These are phyloP conservation scores for Marchantia paleacea DNA, from an alignment of 225 moss, liverwort and hornwort genomes.

Conservation along the genomic window DNA sequence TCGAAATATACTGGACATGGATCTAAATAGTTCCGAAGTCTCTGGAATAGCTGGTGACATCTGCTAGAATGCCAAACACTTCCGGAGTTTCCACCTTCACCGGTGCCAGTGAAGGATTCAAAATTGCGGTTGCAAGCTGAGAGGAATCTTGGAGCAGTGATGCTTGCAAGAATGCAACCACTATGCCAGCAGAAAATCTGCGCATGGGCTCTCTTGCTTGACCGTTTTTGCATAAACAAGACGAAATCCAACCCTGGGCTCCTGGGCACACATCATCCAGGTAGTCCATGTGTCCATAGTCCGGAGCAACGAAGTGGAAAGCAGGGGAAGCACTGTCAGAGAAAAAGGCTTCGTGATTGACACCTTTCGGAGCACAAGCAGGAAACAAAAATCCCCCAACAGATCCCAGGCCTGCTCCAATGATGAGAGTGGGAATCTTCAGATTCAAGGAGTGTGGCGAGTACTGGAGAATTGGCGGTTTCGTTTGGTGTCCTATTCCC, in stretches of 20 bases:
- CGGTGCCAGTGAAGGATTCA: slow-evolving; percentile 34
- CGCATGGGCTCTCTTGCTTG: slow-evolving; percentile 66
- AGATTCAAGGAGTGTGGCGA: slow-evolving; percentile 42
- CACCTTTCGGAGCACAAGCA: slow-evolving; percentile 70
- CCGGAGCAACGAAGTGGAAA: slow-evolving; percentile 66
- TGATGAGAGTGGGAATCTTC: slow-evolving; percentile 56
- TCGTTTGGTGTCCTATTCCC: slow-evolving; percentile 50
- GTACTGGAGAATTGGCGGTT: slow-evolving; percentile 66
- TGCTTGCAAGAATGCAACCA: slow-evolving; percentile 43
- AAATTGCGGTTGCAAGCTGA: slow-evolving; percentile 25
- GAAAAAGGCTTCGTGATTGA: slow-evolving; percentile 66
- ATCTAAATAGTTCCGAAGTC: too few species aligned
- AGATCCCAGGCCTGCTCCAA: slow-evolving; percentile 68
- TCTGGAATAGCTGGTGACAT: background rate
- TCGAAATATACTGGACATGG: too few species aligned
- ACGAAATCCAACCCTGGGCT: slow-evolving; percentile 35
- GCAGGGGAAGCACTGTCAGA: slow-evolving; percentile 52
- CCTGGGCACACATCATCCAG: slow-evolving; percentile 58
- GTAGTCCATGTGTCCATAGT: slow-evolving; percentile 81
- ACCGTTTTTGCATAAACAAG: slow-evolving; percentile 54
- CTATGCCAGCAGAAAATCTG: slow-evolving; percentile 51
- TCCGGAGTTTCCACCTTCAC: slow-evolving; percentile 35
- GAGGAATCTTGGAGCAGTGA: slow-evolving; percentile 21
- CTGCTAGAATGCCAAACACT: slow-evolving; percentile 11
- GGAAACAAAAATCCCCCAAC: slow-evolving; percentile 49